Evolutionary conservation across 2,329 filamentous ascomycete species (phyloP), one percentile per base, ranked within the genome.

Genomic region (Scorias spongiosa): DNA sequence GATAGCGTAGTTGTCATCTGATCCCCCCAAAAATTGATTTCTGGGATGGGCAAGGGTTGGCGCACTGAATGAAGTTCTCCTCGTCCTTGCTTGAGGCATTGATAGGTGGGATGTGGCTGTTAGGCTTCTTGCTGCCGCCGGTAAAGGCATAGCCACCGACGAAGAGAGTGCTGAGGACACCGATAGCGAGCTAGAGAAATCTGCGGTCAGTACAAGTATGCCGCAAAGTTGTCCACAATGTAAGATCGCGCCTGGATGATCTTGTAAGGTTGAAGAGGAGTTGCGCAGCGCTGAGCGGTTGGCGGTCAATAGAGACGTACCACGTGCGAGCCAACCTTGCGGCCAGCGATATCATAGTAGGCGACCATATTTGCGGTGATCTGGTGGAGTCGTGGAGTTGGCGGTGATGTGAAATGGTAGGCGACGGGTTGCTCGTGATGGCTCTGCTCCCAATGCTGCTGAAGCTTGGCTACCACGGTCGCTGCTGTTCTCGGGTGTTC

Each of bases 41-140:
- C 41, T 17, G 36, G 9, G n/a, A 18, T 36, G 34, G 17, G 11
- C 14, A 14, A 14, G n/a, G 26, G 37, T 8, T 41, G 41, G 68
- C 72, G 50, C 73, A 81, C 77, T 78, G 73, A 58, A 81, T 76
- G 63, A 80, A 81, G 57, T 71, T 71, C 66, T 80, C 77, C 66
- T 81, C 77, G 54, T 80, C 76, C 64, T 78, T 78, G 66, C 73
- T 79, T 56, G 68, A 66, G 43, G 77, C 76, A 58, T 78, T 75
- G 64, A 80, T 76, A 37, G 76, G 72, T 44, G 77, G 77, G 47
- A 64, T 64, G 48, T 66, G 59, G 51, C 62, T 54, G 50, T 66
- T 63, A 48, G 66, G 60, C 58, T 71, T 68, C 51, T 65, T 62
- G 48, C 68, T 67, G 48, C 67, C 60, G 51, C 65, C 63, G 41